Base-by-base conservation (phyloP, 139 green algal species). In the Bryopsis sp. region DNA sequence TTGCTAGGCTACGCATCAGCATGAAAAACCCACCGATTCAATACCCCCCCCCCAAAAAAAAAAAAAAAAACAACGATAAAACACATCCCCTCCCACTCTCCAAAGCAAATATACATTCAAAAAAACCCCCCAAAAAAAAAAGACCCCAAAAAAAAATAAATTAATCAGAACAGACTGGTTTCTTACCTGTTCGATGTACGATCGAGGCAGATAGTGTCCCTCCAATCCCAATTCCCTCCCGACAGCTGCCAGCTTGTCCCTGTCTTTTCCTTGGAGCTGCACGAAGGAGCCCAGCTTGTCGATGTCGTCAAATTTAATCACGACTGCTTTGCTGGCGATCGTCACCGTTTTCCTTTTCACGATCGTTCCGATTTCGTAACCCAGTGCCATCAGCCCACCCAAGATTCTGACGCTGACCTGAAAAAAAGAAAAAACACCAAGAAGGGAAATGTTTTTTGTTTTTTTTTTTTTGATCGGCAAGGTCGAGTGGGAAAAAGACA, bases 321-420 rank as follows among this genome's bases (percentile, higher is more conserved):
- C 81, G 15, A 93, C 33, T 15, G 67, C 47, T 1, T 57, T 54
- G 22, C 68, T 61, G 24, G 29, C n/a, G 48, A 6, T 54, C 39
- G 72, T 84, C 7, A 80, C 71, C 37, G 71, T 81, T 26, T 71
- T 86, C 39, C 92, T 86, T 35, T 86, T 84, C 85, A 98, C 88
- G 79, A 97, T 95, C 58, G 82, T 86, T 34, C 86, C 89, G n/a
- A 97, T 95, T 73, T 94, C 79, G 73, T 98, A 98, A 32, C 93
- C 93, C 59, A 98, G 81, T n/a, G 93, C 87, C 90, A 98, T 96
- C 28, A 98, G 86, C 6, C 93, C 93, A 15, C 93, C 93, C 61
- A 98, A 77, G 61, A 98, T 89, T 29, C 86, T 82, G 38, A 97
- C 92, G 39, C 71, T 82, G 29, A 89, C 82, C 81, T 87, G 75